Percentiles rank a stretch among this genome's conserved stretches.
Evolutionary conservation across 306 rosid species (phyloP).

Genomic region (Trichosanthes truncata): DNA sequence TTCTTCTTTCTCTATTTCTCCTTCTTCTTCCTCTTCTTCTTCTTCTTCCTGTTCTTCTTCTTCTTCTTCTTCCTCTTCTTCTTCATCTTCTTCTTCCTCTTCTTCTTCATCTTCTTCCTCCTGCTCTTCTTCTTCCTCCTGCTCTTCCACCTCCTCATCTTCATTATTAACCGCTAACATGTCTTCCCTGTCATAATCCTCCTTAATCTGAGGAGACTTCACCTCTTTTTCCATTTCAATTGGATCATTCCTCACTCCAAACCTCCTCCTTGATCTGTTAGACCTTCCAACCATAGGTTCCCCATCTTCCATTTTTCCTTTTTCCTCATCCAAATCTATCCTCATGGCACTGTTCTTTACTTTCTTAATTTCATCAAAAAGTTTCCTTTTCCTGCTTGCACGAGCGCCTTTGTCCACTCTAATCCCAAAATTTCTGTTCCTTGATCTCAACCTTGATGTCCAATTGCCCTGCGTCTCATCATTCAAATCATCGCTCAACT

Average conservation of each 20-base stretch:
- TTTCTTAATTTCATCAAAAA: slow-evolving; percentile 27
- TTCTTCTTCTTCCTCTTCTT: background rate
- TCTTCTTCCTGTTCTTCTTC: slow-evolving; percentile 9
- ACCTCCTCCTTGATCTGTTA: slow-evolving; percentile 36
- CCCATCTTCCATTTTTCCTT: slow-evolving; percentile 34
- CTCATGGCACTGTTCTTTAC: slow-evolving; percentile 16
- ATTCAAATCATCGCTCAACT: slow-evolving; percentile 6
- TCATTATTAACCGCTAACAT: background rate
- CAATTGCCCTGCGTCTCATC: slow-evolving; percentile 28
- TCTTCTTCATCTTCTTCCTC: background rate
- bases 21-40: background rate
- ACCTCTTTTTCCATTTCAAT: slow-evolving; percentile 23
- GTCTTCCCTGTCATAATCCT: background rate
- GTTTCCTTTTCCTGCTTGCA: slow-evolving; percentile 48
- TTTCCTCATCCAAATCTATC: slow-evolving; percentile 20
- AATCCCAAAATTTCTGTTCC: slow-evolving; percentile 27
- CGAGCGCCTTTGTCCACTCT: slow-evolving; percentile 25
- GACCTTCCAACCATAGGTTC: slow-evolving; percentile 41
- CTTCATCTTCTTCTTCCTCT: background rate
- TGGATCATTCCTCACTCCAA: slow-evolving; percentile 29
- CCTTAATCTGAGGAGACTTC: slow-evolving; percentile 9
- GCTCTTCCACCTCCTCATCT: background rate
- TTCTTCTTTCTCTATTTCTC: slow-evolving; percentile 8
- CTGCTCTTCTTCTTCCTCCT: background rate
- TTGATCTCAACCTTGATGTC: slow-evolving; percentile 61